These are phyloP conservation scores for Aspergillus sp. DNA, from an alignment of 2,329 filamentous ascomycete genomes.

Conservation along the genomic window DNA sequence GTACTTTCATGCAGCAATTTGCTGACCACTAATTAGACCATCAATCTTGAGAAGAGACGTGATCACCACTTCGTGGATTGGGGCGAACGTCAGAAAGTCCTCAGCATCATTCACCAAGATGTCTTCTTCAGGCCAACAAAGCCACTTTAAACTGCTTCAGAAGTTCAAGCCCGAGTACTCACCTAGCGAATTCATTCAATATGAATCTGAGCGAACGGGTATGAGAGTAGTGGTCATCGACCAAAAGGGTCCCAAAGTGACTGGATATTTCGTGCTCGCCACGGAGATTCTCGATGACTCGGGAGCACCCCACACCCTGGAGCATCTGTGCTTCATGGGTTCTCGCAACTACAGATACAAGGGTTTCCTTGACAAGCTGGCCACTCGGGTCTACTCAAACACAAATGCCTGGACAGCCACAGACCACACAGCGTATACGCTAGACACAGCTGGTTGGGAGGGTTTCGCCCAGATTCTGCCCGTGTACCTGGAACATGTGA, in stretches of 20 bases:
- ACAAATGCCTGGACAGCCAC: conserved; percentile 98
- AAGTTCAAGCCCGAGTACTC: conserved; percentile 87
- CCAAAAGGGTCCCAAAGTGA: conserved; percentile 88
- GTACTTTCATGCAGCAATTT: neutral
- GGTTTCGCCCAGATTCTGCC: conserved; percentile 93
- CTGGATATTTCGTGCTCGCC: conserved; percentile 89
- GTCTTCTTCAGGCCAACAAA: conserved; percentile 46
- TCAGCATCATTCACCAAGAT: conserved; percentile 41
- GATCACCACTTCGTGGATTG: conserved; percentile 10
- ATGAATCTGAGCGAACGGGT: conserved; percentile 90
- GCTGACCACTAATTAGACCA: conserved; percentile 18
- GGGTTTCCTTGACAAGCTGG: conserved; percentile 88
- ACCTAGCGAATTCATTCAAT: conserved; percentile 82
- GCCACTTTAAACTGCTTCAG: conserved; percentile 76
- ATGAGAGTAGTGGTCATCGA: conserved; percentile 93
- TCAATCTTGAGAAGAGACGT: conserved; percentile 14
- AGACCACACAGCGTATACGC: conserved; percentile 92
- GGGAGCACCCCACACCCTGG: conserved; percentile 81
- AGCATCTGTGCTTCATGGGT: conserved; percentile 81
- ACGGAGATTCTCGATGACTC: conserved; percentile 98
- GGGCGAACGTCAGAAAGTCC: conserved; percentile 4
- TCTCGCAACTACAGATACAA: conserved; percentile 93
- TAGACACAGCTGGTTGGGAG: conserved; percentile 95
- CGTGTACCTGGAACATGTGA: conserved; percentile 90
- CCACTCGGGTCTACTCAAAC: conserved; percentile 84